Evolutionary conservation across 768 basidiomycete species (phyloP), one percentile per base, ranked within the genome.

Genomic region (Inosperma sp.): DNA sequence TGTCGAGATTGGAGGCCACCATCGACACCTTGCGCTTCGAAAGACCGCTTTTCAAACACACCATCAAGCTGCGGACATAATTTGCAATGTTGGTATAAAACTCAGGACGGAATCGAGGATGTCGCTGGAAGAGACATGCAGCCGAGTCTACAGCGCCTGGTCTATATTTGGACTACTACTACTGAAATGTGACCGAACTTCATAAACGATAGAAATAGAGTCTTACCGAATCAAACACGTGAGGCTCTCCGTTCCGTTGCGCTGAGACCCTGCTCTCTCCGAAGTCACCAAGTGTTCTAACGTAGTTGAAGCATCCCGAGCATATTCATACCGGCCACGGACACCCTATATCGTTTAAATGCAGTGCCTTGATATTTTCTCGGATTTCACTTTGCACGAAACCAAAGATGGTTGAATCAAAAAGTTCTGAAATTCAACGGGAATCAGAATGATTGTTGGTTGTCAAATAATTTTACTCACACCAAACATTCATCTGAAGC

Each of bases 401-500:
- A 36, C 76, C 79, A 67, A 89, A 88, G 33, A 88, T 75, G 1
- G 77, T 78, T 53, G 78, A 77, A 19, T 85, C 85, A 27, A 88
- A 68, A 17, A 88, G 71, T 67, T 87, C 86, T 86, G 57, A 56
- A 54, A n/a, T 51, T 19, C 13, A 36, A 26, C n/a, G n/a, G n/a
- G 47, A 25, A n/a, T 30, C 12, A 46, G 30, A 13, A 48, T 37
- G 31, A 27, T 30, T 31, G 21, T 13, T 51, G 26, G 47, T 49
- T 58, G 41, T 39, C 19, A 35, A 27, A 52, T 35, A 29, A 43
- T 22, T 33, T 49, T 34, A 53, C 23, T 51, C 78, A 51, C 55
- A 84, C 86, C 84, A 62, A 88, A 88, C 71, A 88, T 71, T 48
- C 93, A 67, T 95, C 91, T 16, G 91, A 82, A 1, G 94, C 94